These are phyloP conservation scores for Sarocladium strictum DNA, from an alignment of 2,329 filamentous ascomycete genomes.

Conservation along the genomic window DNA sequence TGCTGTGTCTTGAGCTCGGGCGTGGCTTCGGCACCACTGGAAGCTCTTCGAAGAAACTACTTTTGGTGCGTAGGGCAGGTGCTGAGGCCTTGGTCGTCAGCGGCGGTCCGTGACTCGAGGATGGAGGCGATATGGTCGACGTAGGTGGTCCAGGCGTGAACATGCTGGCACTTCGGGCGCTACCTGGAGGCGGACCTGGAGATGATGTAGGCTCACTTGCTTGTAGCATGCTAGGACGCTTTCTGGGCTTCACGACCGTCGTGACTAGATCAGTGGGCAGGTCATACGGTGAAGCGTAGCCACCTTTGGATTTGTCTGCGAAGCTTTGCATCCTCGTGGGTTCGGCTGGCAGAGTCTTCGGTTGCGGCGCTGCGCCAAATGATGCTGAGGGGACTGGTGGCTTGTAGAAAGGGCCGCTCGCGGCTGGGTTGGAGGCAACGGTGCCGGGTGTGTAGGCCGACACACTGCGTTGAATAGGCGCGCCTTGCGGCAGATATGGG, in stretches of 20 bases:
- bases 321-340: constrained; percentile 70
- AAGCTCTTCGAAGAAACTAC: constrained; percentile 73
- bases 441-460: constrained; percentile 18
- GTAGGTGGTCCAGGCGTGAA: constrained; percentile 23
- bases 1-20: constrained; percentile 50
- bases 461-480: constrained; percentile 14
- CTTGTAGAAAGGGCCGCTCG: constrained; percentile 14
- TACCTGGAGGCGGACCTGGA: constrained; percentile 42
- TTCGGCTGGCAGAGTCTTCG: constrained; percentile 28
- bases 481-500: constrained; percentile 41
- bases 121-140: constrained; percentile 17
- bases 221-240: constrained; percentile 53
- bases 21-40: constrained; percentile 58
- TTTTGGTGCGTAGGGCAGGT: constrained; percentile 32
- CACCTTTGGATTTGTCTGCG: constrained; percentile 81
- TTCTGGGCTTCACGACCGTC: constrained; percentile 55
- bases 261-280: constrained; percentile 73
- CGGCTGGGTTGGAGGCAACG: background rate
- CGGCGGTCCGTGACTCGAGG: constrained; percentile 25
- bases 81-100: constrained; percentile 26
- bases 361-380: constrained; percentile 25
- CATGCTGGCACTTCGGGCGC: constrained; percentile 54
- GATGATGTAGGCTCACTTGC: constrained; percentile 34
- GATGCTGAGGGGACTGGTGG: constrained; percentile 19
- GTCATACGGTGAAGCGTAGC: constrained; percentile 92